phyloP scores from a whole-genome alignment of 257 asterid species.

The Cynanchum wilfordii region DNA sequence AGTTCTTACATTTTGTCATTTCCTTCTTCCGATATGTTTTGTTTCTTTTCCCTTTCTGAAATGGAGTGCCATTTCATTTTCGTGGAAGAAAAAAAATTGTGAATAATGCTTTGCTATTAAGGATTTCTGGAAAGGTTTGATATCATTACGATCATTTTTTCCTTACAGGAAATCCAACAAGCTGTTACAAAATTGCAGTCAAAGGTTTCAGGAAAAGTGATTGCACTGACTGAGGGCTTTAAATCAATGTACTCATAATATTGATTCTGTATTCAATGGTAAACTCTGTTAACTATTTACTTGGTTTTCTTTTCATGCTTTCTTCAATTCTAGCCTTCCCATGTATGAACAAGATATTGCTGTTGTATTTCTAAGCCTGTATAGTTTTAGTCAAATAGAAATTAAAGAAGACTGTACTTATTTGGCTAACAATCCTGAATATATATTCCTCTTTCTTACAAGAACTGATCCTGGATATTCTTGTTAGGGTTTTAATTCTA shows the following conservation, averaged over 20 bases:
- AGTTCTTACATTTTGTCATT: neutral
- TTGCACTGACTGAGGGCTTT: constrained; percentile 81
- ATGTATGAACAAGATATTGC: neutral
- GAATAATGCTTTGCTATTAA: neutral
- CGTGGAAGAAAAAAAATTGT: neutral
- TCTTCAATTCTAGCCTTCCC: neutral
- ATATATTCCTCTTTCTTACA: no score
- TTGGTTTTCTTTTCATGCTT: neutral
- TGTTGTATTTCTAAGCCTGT: no score
- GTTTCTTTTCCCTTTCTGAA: neutral
- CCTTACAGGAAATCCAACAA: constrained; percentile 66
- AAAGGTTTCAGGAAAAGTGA: constrained; percentile 73
- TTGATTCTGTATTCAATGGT: neutral
- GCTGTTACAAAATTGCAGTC: constrained; percentile 68
- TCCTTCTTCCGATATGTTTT: no score
- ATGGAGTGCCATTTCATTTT: neutral
- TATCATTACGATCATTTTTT: neutral
- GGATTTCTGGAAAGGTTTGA: neutral
- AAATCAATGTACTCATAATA: constrained; percentile 61
- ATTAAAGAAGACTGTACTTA: no score
- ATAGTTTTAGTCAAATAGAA: no score
- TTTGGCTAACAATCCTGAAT: no score
- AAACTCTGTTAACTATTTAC: neutral
- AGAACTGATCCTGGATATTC: no score
- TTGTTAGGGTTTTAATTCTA: no score